Evolutionary conservation across 163 green algal species (phyloP).

Genomic region (Chlorella variabilis): DNA sequence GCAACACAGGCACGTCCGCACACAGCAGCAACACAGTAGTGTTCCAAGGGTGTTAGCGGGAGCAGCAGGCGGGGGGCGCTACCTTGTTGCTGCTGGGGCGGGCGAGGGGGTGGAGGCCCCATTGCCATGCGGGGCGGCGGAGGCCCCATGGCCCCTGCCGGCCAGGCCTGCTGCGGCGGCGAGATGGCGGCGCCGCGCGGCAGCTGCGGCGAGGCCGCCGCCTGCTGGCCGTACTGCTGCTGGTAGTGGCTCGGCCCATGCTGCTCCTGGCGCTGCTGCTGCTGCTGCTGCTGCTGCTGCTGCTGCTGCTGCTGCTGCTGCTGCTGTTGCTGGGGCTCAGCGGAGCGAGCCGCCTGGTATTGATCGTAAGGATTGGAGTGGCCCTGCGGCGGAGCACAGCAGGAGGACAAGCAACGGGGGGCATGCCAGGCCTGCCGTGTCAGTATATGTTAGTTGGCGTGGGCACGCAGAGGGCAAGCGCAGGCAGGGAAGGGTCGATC

Average conservation of each 20-base stretch:
- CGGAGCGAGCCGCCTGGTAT: conserved; percentile 1
- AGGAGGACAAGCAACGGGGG: background rate
- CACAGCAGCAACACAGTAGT: too few relatives aligned
- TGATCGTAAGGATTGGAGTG: background rate
- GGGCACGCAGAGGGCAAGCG: too few relatives aligned
- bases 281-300: too few relatives aligned
- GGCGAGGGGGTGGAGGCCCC: background rate
- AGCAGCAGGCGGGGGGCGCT: too few relatives aligned
- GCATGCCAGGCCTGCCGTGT: background rate
- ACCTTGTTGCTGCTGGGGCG: conserved; percentile 4
- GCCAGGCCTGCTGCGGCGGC: background rate
- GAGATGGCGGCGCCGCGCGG: background rate
- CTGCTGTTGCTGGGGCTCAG: background rate
- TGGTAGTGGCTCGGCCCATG: too few relatives aligned
- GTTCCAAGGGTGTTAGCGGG: too few relatives aligned
- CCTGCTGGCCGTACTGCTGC: conserved; percentile 15
- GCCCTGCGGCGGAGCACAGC: background rate
- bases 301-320: too few relatives aligned
- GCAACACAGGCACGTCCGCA: too few relatives aligned
- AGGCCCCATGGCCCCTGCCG: background rate
- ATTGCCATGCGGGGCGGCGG: background rate
- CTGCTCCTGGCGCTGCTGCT: too few relatives aligned
- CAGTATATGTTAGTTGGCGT: too few relatives aligned
- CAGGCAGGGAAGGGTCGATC: too few relatives aligned
- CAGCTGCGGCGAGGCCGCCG: background rate